Conservation (phyloP, 768 basidiomycete species). For the Boletus fagicola region DNA sequence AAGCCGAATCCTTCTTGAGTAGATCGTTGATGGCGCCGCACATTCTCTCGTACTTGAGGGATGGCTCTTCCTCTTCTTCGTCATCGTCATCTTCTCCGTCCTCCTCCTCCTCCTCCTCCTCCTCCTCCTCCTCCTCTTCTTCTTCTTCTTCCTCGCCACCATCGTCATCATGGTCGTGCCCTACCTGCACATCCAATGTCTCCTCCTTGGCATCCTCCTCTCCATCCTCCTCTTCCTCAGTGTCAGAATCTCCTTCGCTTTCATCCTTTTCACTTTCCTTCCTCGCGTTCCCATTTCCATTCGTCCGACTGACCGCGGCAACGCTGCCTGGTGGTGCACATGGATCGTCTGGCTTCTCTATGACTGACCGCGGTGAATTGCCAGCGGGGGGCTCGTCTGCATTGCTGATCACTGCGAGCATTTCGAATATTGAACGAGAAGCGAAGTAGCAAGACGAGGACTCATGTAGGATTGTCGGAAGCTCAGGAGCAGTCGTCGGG, state of each 20-base stretch:
- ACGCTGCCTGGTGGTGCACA: neutral
- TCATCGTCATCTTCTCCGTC: conserved; percentile 59
- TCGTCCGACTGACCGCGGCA: conserved; percentile 10
- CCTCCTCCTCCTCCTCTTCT: conserved; percentile 23
- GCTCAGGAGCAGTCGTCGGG: neutral
- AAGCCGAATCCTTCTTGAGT: no score
- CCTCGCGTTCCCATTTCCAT: conserved; percentile 18
- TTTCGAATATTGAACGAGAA: conserved; percentile 5
- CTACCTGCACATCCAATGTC: neutral
- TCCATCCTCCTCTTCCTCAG: conserved; percentile 7
- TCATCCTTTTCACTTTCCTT: neutral
- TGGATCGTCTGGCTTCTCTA: conserved; percentile 4
- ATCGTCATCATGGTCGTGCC: conserved; percentile 1
- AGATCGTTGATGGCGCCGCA: no score
- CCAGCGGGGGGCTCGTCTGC: neutral
- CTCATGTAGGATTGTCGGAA: conserved; percentile 12
- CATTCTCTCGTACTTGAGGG: no score
- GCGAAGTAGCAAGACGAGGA: neutral
- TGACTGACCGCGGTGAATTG: neutral
- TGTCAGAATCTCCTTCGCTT: conserved; percentile 7
- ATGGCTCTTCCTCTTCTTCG: conserved; percentile 86
- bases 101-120: conserved; percentile 35
- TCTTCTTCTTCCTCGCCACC: conserved; percentile 22
- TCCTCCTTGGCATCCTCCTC: conserved; percentile 1
- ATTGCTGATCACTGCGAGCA: conserved; percentile 2